Conservation (phyloP, 352 stramenopile genomes). For the Elongisporangium undulatum region DNA sequence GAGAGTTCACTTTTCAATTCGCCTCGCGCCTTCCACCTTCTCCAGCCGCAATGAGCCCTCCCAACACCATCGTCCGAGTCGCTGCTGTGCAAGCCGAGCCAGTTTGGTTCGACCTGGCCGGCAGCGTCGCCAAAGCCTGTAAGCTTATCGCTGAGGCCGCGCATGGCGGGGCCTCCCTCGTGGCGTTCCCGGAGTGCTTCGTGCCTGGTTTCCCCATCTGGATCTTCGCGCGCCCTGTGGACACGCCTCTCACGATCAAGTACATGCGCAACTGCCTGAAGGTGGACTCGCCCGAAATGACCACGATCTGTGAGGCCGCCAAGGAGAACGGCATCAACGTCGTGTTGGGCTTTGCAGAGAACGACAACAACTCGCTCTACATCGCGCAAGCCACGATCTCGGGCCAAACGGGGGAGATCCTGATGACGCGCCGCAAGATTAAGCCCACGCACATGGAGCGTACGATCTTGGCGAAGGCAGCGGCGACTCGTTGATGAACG, state of each 20-base stretch:
- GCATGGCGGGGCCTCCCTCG: conserved; percentile 6
- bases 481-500: conserved; percentile 17
- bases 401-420: conserved; percentile 10
- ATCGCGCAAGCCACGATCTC: conserved; percentile 17
- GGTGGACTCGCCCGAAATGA: conserved; percentile 18
- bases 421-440: conserved; percentile 22
- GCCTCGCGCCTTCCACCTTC: not conserved
- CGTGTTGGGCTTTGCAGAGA: conserved; percentile 21
- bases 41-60: not conserved
- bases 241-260: conserved; percentile 10
- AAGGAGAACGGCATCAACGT: conserved; percentile 19
- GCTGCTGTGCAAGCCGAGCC: conserved; percentile 16
- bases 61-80: conserved; percentile 3
- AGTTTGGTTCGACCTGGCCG: conserved; percentile 14
- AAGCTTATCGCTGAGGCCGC: conserved; percentile 15
- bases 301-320: conserved; percentile 11
- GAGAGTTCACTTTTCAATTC: conserved; percentile 2
- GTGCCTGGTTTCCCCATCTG: conserved; percentile 13
- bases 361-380: conserved; percentile 25
- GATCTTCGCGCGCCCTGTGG: conserved; percentile 13
- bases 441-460: conserved; percentile 19
- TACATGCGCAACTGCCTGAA: conserved; percentile 16
- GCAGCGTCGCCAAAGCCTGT: conserved; percentile 10
- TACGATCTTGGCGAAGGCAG: conserved; percentile 15
- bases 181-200: conserved; percentile 17